Conservation (phyloP, 441 rosid species). For the Adansonia madagascariensis region DNA sequence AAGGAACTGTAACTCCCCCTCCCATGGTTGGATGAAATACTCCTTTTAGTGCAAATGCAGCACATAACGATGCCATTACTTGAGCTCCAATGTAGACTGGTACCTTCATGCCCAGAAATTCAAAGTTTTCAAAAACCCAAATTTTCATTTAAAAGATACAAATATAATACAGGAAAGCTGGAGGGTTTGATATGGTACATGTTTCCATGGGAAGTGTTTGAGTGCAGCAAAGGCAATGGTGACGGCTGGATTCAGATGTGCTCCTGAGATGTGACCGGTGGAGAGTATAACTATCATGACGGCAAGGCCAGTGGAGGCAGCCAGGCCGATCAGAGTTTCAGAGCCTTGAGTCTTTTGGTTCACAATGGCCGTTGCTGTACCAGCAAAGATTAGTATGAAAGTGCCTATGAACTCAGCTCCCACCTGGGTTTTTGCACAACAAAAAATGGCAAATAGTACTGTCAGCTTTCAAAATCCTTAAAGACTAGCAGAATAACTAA, state of each 20-base stretch:
- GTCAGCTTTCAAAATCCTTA: background rate
- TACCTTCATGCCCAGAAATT: constrained; percentile 44
- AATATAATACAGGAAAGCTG: background rate
- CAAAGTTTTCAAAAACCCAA: background rate
- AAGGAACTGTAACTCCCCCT: constrained; percentile 78
- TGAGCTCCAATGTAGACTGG: constrained; percentile 81
- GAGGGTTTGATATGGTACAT: constrained; percentile 38
- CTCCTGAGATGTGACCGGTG: constrained; percentile 93
- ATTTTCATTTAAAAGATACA: background rate
- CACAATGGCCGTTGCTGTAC: constrained; percentile 78
- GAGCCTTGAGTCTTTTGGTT: constrained; percentile 80
- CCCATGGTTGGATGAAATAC: constrained; percentile 72
- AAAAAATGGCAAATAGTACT: background rate
- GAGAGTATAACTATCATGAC: constrained; percentile 79
- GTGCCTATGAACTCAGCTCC: constrained; percentile 94
- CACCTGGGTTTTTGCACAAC: constrained; percentile 44
- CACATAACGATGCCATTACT: constrained; percentile 68
- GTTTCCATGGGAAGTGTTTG: constrained; percentile 88
- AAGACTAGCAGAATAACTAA: background rate
- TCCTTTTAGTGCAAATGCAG: constrained; percentile 70
- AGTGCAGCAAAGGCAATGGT: constrained; percentile 84
- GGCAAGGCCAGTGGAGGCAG: constrained; percentile 75
- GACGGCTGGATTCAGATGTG: constrained; percentile 85
- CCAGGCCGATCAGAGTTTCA: constrained; percentile 76
- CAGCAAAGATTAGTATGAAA: constrained; percentile 75